These are phyloP conservation scores for Fistulina hepatica DNA, from an alignment of 1,284 basidiomycete species.

Conservation along the genomic window DNA sequence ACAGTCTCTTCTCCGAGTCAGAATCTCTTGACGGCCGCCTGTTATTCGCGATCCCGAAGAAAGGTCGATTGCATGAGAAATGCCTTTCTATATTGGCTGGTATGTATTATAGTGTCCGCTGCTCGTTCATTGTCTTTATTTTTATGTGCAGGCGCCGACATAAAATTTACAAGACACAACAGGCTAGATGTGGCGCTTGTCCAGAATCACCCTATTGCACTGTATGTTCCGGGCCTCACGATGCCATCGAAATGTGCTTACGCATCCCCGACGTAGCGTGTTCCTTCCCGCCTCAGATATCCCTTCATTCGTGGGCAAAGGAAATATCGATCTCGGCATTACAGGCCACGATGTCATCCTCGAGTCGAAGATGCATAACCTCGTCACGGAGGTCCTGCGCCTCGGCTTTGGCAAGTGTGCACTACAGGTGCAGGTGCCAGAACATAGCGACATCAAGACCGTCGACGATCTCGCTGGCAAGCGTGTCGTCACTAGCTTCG, in stretches of 20 bases:
- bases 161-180: slow-evolving; percentile 87
- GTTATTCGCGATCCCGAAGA: slow-evolving; percentile 96
- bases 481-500: slow-evolving; percentile 91
- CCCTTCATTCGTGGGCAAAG: slow-evolving; percentile 96
- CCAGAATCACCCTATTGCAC: slow-evolving; percentile 86
- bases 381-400: slow-evolving; percentile 73
- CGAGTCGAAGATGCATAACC: slow-evolving; percentile 71
- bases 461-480: slow-evolving; percentile 82
- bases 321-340: slow-evolving; percentile 88
- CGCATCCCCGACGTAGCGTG: slow-evolving; percentile 45
- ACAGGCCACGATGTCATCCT: slow-evolving; percentile 97
- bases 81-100: slow-evolving; percentile 80
- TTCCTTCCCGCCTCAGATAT: slow-evolving; percentile 98
- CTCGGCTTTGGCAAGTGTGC: slow-evolving; percentile 94
- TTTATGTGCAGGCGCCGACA: slow-evolving; percentile 72
- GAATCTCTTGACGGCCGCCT: slow-evolving; percentile 53
- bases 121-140: slow-evolving; percentile 1
- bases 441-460: slow-evolving; percentile 56
- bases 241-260: too few species aligned
- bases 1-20: slow-evolving; percentile 27
- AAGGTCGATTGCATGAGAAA: slow-evolving; percentile 94
- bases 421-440: slow-evolving; percentile 92
- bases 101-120: slow-evolving; percentile 22
- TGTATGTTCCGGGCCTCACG: too few species aligned
- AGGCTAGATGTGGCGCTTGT: slow-evolving; percentile 89